Base-by-base conservation (phyloP, 768 basidiomycete genomes). In the Lentinula guzmanii region DNA sequence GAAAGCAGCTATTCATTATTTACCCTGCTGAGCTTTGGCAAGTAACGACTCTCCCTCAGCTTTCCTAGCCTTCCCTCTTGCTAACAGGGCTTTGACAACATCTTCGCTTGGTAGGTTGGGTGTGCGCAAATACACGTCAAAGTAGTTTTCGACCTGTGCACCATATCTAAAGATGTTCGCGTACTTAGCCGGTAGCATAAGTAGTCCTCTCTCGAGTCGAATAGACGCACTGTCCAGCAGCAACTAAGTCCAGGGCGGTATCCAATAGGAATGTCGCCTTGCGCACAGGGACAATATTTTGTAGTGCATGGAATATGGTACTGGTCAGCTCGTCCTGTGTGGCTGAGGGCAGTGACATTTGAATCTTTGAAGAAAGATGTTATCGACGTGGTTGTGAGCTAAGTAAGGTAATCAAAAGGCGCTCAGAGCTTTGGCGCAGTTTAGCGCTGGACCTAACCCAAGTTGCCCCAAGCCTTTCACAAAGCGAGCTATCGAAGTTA, bases 111-210 rank as follows among this genome's bases (percentile, higher is more conserved):
- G 71, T 15, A 89, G 69, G 52, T 82, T 79, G 0, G 86, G 86
- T 15, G 86, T 87, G 60, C 78, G 75, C 51, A 89, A 69, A 66
- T 86, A 88, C 16, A 87, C 84, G 15, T 89, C 86, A 28, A 88
- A 66, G 66, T 86, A 87, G 52, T 78, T 82, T 69, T 87, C 86
- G 31, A 87, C 86, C 33, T 86, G 80, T 43, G 76, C 73, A 15
- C 84, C 85, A 74, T 86, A 87, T 66, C 86, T 89, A 63, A 34
- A 54, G 60, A 52, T 56, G 60, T 54, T 18, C 58, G 52, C 54
- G 37, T 43, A 58, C 21, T 48, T 48, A 48, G 46, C 46, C 46
- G 3, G 18, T 28, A 54, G 34, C 33, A 54, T 9, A 35, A 4
- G 28, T 28, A 28, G 28, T 8, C 28, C 21, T 18, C 21, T 21